Percentiles rank a stretch among this genome's conserved stretches.
Conservation (phyloP, 2,329 filamentous ascomycete species). For the Colletotrichum echinochloae region DNA sequence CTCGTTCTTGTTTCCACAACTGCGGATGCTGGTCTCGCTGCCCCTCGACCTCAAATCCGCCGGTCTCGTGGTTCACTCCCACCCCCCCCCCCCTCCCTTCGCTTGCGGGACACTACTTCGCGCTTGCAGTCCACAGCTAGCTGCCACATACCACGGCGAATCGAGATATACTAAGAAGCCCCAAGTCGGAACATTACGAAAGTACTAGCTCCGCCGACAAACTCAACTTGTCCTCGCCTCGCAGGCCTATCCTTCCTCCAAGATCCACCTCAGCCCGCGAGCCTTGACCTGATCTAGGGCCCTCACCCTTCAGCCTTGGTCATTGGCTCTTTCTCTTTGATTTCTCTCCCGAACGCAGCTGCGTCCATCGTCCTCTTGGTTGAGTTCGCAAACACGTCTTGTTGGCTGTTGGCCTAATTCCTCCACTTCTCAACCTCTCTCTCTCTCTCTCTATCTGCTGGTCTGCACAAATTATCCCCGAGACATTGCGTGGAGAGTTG, state of each 20-base stretch:
- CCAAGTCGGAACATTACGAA: conserved; percentile 38
- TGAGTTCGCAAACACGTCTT: conserved; percentile 30
- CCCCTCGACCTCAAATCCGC: conserved; percentile 40
- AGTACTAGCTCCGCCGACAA: conserved; percentile 31
- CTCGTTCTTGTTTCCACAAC: conserved; percentile 33
- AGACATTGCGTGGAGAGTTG: conserved; percentile 41
- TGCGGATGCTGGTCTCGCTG: conserved; percentile 40
- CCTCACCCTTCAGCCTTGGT: conserved; percentile 35
- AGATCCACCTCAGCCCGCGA: conserved; percentile 38
- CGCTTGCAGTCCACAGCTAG: conserved; percentile 28
- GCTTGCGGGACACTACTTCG: conserved; percentile 33
- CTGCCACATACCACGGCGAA: conserved; percentile 37
- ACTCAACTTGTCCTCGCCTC: conserved; percentile 34
- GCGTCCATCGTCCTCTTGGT: conserved; percentile 27
- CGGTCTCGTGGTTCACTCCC: conserved; percentile 30
- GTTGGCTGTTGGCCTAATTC: conserved; percentile 13
- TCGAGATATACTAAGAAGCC: conserved; percentile 38
- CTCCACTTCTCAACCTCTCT: conserved; percentile 22
- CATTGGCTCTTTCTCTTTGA: conserved; percentile 31
- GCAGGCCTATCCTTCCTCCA: conserved; percentile 33
- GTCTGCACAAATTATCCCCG: conserved; percentile 30
- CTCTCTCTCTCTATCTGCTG: conserved; percentile 1
- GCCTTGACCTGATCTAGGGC: conserved; percentile 38
- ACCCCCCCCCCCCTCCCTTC: conserved; percentile 34
- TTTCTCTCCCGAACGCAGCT: conserved; percentile 18